Evolutionary conservation across 768 basidiomycete species (phyloP), one percentile per base, ranked within the genome.

Genomic region (Tylopilus sp.): DNA sequence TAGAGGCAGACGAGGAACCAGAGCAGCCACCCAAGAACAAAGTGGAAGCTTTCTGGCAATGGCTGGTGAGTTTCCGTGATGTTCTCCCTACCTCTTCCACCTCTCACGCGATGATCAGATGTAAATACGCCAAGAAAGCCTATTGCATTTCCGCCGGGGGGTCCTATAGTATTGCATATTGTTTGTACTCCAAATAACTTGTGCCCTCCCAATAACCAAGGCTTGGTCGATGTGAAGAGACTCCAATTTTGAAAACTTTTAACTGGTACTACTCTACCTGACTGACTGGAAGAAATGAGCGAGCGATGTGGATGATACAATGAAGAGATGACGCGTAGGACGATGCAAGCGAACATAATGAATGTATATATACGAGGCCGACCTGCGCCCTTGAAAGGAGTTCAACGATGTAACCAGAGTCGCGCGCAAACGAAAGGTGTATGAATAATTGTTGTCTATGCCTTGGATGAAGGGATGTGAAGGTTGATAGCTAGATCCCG

Each of bases 391-490:
- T 53, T 41, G 47, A 49, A 45, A 53, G 39, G 53, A 56, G 56
- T 50, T 51, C 42, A 52, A 47, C 36, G 15, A 54, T 46, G 47
- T 20, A 33, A 40, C 42, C 44, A 20, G 44, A 44, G 42, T 47
- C 40, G 53, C 40, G 26, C 39, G 48, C 51, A 22, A 39, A 51
- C 39, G 51, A 54, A 39, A 41, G 39, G 40, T 40, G 35, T 18
- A 28, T 55, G 36, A 52, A 47, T 40, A 53, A 50, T 43, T 22
- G 33, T 51, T 60, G 52, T 72, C 77, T 79, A 87, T 63, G 81
- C 72, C 75, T 90, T 89, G 58, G 86, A 87, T 53, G 85, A 79
- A 52, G 89, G 90, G 55, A 93, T 91, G 63, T 93, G 87, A 54
- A 91, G 80, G 64, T 93, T 93, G 65, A 93, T 93, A 20, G 91